These are phyloP conservation scores for Phaffia rhodozyma DNA, from an alignment of 1,284 basidiomycete genomes.

Conservation along the genomic window DNA sequence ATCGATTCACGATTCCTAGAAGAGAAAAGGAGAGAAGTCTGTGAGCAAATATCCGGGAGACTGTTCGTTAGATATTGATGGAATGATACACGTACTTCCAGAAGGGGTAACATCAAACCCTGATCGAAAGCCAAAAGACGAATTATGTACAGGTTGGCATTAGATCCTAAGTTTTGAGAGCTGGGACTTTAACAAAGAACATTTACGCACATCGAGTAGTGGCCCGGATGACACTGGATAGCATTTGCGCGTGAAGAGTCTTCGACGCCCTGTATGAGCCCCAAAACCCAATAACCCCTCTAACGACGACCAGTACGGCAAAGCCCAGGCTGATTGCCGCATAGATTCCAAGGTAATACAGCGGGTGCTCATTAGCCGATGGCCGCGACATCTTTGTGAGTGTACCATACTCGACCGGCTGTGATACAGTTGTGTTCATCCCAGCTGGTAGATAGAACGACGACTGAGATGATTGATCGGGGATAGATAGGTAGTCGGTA, in stretches of 20 bases:
- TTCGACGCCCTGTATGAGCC: slow-evolving; percentile 14
- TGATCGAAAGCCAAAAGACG: background rate
- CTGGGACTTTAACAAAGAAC: slow-evolving; percentile 20
- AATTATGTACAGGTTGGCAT: slow-evolving; percentile 20
- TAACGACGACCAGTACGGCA: no score
- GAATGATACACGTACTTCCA: slow-evolving; percentile 34
- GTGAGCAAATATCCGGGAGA: background rate
- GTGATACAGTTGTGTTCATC: no score
- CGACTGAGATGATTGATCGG: no score
- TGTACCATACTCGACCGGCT: no score
- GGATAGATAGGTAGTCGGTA: no score
- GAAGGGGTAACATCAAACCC: slow-evolving; percentile 55
- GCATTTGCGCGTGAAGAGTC: slow-evolving; percentile 4
- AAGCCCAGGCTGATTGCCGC: slow-evolving; percentile 23
- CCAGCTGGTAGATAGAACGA: no score
- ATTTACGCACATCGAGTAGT: slow-evolving; percentile 37
- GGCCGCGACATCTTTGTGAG: slow-evolving; percentile 20
- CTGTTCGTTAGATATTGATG: background rate
- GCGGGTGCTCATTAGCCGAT: slow-evolving; percentile 32
- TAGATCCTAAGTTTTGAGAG: background rate
- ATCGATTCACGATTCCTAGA: slow-evolving; percentile 56
- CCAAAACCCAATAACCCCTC: slow-evolving; percentile 3
- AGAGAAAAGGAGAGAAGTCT: background rate
- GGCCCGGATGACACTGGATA: background rate
- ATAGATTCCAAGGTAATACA: slow-evolving; percentile 38